These are phyloP conservation scores for Xylaria grammica DNA, from an alignment of 495 filamentous ascomycete genomes.

Conservation along the genomic window DNA sequence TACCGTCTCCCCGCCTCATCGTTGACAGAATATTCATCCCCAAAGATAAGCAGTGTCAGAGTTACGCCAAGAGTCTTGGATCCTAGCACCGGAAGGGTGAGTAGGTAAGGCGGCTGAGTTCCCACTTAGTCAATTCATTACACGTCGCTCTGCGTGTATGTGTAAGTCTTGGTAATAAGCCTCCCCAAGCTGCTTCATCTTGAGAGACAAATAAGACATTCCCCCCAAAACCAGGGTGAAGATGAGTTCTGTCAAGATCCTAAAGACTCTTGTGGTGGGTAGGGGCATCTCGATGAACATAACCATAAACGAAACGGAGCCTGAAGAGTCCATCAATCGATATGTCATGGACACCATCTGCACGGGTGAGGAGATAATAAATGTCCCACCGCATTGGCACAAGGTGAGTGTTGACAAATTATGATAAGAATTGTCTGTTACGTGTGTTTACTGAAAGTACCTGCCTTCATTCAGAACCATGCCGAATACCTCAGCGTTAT, in stretches of 20 bases:
- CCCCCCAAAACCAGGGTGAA: neutral
- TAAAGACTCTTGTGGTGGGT: neutral
- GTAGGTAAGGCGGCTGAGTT: no score
- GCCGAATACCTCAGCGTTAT: constrained; percentile 27
- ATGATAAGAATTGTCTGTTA: neutral
- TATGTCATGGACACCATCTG: constrained; percentile 25
- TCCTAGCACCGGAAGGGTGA: no score
- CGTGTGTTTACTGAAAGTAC: neutral
- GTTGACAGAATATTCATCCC: no score
- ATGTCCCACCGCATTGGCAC: constrained; percentile 32
- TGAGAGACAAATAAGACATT: neutral
- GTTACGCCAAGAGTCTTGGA: no score
- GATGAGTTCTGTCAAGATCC: neutral
- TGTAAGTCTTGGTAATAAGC: no score
- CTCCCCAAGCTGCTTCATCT: no score
- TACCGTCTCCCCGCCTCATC: no score
- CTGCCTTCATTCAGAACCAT: constrained; percentile 22
- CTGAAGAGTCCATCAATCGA: constrained; percentile 30
- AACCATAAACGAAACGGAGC: constrained; percentile 24
- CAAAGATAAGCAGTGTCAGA: no score
- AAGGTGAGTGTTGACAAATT: constrained; percentile 25
- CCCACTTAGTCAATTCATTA: no score
- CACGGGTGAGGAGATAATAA: constrained; percentile 29
- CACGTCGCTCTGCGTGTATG: no score
- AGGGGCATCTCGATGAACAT: constrained; percentile 28